phyloP scores from a whole-genome alignment of 2,329 filamentous ascomycete genomes.

The Ambrosiella beaveri region DNA sequence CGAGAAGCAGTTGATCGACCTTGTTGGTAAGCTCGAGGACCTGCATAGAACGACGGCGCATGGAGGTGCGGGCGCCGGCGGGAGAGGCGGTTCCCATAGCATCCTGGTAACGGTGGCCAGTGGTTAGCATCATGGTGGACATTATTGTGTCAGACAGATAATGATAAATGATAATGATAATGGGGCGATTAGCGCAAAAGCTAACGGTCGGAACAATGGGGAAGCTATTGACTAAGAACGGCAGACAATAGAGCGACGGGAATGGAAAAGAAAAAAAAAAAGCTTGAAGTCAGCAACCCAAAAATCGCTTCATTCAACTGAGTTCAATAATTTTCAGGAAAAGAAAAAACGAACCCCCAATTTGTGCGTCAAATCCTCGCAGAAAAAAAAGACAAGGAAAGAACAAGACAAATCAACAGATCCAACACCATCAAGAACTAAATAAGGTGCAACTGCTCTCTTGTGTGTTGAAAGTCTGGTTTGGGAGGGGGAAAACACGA shows the following conservation, averaged over 20 bases:
- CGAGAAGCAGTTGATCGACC: conserved; percentile 67
- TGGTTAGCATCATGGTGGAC: conserved; percentile 12
- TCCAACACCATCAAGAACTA: not conserved
- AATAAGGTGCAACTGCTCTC: not conserved
- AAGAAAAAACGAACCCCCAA: not conserved
- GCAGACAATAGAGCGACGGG: conserved; percentile 1
- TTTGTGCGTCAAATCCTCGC: not conserved
- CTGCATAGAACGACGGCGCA: conserved; percentile 96
- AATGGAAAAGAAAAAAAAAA: not conserved
- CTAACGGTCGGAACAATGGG: not conserved
- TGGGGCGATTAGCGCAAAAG: not conserved
- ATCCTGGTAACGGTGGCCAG: conserved; percentile 41
- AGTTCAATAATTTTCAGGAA: too few relatives aligned
- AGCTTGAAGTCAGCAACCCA: not conserved
- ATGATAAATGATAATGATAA: conserved; percentile 1
- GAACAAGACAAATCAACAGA: not conserved
- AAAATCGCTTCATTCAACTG: too few relatives aligned
- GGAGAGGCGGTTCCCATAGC: conserved; percentile 88
- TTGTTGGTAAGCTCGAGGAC: conserved; percentile 76
- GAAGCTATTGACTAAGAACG: not conserved
- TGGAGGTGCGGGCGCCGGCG: conserved; percentile 82
- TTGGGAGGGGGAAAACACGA: too few relatives aligned
- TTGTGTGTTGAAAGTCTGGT: not conserved
- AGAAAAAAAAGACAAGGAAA: not conserved
- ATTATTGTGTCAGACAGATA: not conserved